Percentiles rank a stretch among this genome's conserved stretches.
phyloP scores from a whole-genome alignment of 495 filamentous ascomycete species.

The Chaetomium cochliodes region DNA sequence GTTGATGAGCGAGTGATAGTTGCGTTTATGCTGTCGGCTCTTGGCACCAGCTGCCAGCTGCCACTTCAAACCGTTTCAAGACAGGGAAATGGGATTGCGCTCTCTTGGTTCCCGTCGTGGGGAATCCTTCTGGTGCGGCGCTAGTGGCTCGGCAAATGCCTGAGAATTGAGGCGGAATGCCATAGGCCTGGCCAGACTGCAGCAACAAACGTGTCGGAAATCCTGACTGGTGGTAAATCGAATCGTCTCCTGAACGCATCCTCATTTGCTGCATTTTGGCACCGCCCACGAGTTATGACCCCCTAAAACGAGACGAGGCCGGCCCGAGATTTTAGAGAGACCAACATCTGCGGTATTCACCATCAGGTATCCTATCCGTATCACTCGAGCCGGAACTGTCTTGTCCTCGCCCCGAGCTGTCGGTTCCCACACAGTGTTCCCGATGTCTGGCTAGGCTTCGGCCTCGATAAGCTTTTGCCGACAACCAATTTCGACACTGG shows the following conservation, averaged over 20 bases:
- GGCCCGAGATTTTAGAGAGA: slow-evolving; percentile 19
- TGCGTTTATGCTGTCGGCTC: background rate
- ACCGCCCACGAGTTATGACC: slow-evolving; percentile 22
- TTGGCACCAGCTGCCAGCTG: slow-evolving; percentile 1
- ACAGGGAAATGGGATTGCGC: background rate
- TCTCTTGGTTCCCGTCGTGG: slow-evolving; percentile 14
- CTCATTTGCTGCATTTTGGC: slow-evolving; percentile 10
- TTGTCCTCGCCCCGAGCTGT: slow-evolving; percentile 7
- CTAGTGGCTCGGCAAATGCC: slow-evolving; percentile 11
- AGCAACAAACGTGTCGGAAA: slow-evolving; percentile 20
- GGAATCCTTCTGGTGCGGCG: background rate
- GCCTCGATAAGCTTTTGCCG: slow-evolving; percentile 5
- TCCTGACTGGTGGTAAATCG: slow-evolving; percentile 1
- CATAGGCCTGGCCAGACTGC: slow-evolving; percentile 20
- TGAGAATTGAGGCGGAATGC: slow-evolving; percentile 22
- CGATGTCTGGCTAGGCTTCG: slow-evolving; percentile 10
- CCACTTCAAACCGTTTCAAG: background rate
- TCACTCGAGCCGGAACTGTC: slow-evolving; percentile 19
- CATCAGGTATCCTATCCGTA: slow-evolving; percentile 27
- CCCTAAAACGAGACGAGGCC: slow-evolving; percentile 11
- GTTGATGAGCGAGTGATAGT: background rate
- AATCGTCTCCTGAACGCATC: slow-evolving; percentile 29
- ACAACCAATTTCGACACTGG: slow-evolving; percentile 1
- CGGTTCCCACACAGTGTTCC: slow-evolving; percentile 10
- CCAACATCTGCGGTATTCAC: slow-evolving; percentile 28